Evolutionary conservation across 495 filamentous ascomycete genomes (phyloP).

Genomic region (Penicillium pulvis): DNA sequence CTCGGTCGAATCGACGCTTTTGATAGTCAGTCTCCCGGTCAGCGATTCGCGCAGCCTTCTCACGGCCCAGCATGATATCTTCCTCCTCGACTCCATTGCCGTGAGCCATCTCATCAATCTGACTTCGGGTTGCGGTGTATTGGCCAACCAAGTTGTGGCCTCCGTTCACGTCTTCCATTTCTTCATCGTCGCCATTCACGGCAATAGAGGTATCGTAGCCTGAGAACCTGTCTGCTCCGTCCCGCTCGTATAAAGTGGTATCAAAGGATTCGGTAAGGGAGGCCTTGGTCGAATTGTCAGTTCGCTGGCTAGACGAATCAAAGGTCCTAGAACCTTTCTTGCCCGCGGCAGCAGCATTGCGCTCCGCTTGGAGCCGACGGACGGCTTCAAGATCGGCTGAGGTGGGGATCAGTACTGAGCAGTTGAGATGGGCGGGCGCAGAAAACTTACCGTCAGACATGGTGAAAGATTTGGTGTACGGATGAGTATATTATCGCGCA

Average conservation of each 20-base stretch:
- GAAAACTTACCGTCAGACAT: conserved; percentile 63
- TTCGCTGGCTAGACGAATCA: conserved; percentile 83
- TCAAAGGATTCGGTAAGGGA: conserved; percentile 95
- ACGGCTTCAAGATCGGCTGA: conserved; percentile 81
- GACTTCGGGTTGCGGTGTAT: conserved; percentile 88
- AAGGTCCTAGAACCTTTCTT: conserved; percentile 89
- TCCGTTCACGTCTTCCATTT: conserved; percentile 75
- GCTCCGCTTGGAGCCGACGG: conserved; percentile 84
- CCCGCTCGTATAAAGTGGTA: conserved; percentile 85
- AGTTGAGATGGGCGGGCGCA: conserved; percentile 19
- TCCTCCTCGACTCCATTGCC: conserved; percentile 87
- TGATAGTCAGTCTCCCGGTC: conserved; percentile 97
- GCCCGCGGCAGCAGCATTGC: conserved; percentile 78
- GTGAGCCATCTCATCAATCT: conserved; percentile 92
- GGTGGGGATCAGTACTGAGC: conserved; percentile 28
- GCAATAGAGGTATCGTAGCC: conserved; percentile 92
- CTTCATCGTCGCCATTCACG: conserved; percentile 77
- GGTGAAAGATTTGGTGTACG: conserved; percentile 27
- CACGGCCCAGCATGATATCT: conserved; percentile 83
- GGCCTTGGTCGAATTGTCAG: conserved; percentile 89
- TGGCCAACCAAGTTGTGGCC: conserved; percentile 86
- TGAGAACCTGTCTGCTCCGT: conserved; percentile 78
- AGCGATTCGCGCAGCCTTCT: conserved; percentile 85
- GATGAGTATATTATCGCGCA: conserved; percentile 35
- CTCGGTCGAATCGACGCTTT: conserved; percentile 87